Conservation (phyloP, 2,329 filamentous ascomycete species). For the Hymenoscyphus occultus region DNA sequence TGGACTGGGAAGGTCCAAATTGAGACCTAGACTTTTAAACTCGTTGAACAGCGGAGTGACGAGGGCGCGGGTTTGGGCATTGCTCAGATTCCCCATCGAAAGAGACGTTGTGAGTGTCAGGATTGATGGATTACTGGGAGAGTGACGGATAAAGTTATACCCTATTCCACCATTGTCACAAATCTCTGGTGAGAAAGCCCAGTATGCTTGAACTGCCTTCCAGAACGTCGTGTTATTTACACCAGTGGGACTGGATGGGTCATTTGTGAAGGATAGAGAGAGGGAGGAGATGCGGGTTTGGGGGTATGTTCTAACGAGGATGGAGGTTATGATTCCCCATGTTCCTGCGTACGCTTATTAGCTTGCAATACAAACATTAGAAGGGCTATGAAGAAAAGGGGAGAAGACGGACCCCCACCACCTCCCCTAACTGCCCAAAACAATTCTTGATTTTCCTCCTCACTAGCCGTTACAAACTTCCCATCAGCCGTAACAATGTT, state of each 20-base stretch:
- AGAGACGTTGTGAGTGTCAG: slow-evolving; percentile 19
- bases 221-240: slow-evolving; percentile 39
- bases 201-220: slow-evolving; percentile 50
- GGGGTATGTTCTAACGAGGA: slow-evolving; percentile 52
- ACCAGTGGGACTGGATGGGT: not conserved
- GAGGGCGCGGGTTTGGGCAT: not conserved
- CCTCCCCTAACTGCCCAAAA: slow-evolving; percentile 17
- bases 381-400: not conserved
- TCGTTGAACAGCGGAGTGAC: not conserved
- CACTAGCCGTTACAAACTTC: slow-evolving; percentile 16
- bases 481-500: slow-evolving; percentile 22
- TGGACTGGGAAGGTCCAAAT: slow-evolving; percentile 21
- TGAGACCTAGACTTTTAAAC: not conserved
- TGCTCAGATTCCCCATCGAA: slow-evolving; percentile 17
- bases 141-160: slow-evolving; percentile 27
- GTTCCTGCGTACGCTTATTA: slow-evolving; percentile 31
- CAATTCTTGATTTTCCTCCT: slow-evolving; percentile 32
- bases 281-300: slow-evolving; percentile 35
- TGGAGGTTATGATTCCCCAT: slow-evolving; percentile 36
- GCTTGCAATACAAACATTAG: too few relatives aligned
- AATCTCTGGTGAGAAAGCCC: slow-evolving; percentile 42
- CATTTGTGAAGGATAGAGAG: slow-evolving; percentile 43
- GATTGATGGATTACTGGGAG: slow-evolving; percentile 10
- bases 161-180: slow-evolving; percentile 26
- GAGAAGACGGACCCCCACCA: not conserved